Evolutionary conservation across 371 early-diverging fungal species (phyloP).

Genomic region (Mucor plumbeus): DNA sequence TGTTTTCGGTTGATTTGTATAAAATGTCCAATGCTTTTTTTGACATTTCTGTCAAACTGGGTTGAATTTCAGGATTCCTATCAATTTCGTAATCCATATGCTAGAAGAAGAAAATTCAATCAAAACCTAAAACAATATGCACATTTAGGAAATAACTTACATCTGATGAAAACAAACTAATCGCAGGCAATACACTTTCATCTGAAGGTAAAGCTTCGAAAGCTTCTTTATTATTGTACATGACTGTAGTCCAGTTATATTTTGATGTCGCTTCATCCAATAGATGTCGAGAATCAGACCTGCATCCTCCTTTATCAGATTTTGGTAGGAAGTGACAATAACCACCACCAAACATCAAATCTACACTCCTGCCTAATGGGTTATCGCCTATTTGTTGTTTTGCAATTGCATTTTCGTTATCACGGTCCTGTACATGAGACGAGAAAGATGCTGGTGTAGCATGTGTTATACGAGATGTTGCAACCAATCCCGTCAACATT

Average conservation of each 20-base stretch:
- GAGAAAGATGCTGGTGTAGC: constrained; percentile 85
- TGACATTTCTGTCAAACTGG: constrained; percentile 88
- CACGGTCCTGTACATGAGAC: constrained; percentile 81
- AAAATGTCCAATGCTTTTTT: constrained; percentile 75
- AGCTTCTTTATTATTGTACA: constrained; percentile 53
- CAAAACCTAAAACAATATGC: background rate
- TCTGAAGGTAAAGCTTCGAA: constrained; percentile 61
- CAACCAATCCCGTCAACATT: constrained; percentile 91
- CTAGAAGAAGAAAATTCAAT: constrained; percentile 24
- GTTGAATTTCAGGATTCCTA: constrained; percentile 68
- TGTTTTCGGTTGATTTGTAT: constrained; percentile 36
- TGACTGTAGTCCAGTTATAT: constrained; percentile 63
- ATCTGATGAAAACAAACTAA: constrained; percentile 69
- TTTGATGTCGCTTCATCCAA: constrained; percentile 54
- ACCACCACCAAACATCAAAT: constrained; percentile 94
- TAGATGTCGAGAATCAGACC: constrained; percentile 75
- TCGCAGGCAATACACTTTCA: constrained; percentile 64
- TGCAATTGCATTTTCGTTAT: constrained; percentile 87
- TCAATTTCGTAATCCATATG: constrained; percentile 95
- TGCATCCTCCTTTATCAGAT: constrained; percentile 65
- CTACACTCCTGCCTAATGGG: constrained; percentile 80
- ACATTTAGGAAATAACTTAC: background rate
- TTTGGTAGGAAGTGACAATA: constrained; percentile 83
- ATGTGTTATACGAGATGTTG: constrained; percentile 92
- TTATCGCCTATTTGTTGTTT: constrained; percentile 87